Evolutionary conservation across 768 basidiomycete genomes (phyloP).

Genomic region (Glaciozyma antarctica): DNA sequence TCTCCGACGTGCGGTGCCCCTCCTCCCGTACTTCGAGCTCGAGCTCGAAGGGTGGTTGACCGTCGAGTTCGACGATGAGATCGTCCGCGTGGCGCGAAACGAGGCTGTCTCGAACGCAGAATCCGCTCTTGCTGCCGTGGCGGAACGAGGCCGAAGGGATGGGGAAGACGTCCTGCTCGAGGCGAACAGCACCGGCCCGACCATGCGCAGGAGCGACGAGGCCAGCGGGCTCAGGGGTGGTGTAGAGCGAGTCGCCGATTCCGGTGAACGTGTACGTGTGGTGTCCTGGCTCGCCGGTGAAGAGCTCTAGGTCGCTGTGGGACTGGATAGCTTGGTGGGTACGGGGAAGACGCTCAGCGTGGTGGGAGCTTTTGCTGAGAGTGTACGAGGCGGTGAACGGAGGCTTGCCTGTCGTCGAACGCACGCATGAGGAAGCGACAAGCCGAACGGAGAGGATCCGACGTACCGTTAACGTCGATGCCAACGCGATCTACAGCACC

Average conservation of each 20-base stretch:
- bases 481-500: constrained; percentile 10
- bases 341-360: constrained; percentile 10
- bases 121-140: constrained; percentile 19
- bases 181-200: constrained; percentile 6
- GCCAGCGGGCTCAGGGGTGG: background rate
- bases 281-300: constrained; percentile 27
- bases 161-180: constrained; percentile 34
- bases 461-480: constrained; percentile 8
- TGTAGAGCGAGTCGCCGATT: constrained; percentile 33
- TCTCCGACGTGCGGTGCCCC: constrained; percentile 59
- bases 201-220: constrained; percentile 17
- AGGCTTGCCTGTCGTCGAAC: constrained; percentile 12
- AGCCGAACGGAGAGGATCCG: background rate
- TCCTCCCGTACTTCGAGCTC: constrained; percentile 58
- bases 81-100: constrained; percentile 30
- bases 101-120: constrained; percentile 33
- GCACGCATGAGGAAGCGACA: no score
- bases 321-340: constrained; percentile 30
- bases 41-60: constrained; percentile 75
- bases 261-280: constrained; percentile 32
- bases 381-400: constrained; percentile 30
- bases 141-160: constrained; percentile 30
- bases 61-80: constrained; percentile 64
- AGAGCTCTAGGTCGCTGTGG: constrained; percentile 31
- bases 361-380: constrained; percentile 16